These are phyloP conservation scores for Gossypium aridum DNA, from an alignment of 441 rosid species.

Conservation along the genomic window DNA sequence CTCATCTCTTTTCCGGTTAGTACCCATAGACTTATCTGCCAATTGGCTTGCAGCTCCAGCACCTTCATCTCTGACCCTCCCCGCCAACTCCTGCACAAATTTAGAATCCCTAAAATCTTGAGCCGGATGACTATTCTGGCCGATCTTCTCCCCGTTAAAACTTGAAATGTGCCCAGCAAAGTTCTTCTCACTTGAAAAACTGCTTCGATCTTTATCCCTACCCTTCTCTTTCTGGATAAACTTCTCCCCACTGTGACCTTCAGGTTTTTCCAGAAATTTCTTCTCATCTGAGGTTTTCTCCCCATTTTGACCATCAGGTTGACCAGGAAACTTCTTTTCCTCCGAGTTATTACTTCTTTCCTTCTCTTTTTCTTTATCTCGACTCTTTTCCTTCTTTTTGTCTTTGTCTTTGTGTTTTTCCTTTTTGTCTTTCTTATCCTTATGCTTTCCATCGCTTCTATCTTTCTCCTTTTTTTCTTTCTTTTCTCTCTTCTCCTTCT, in stretches of 20 bases:
- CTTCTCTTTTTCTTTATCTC: conserved; percentile 36
- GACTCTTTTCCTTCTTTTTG: conserved; percentile 35
- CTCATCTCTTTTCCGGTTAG: conserved; percentile 18
- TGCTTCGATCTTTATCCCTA: conserved; percentile 29
- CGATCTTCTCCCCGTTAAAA: conserved; percentile 23
- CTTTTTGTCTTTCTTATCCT: conserved; percentile 43
- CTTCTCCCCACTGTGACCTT: conserved; percentile 25
- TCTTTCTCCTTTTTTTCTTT: conserved; percentile 42
- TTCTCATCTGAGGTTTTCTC: conserved; percentile 26
- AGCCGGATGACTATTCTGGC: conserved; percentile 18
- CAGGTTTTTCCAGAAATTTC: conserved; percentile 17
- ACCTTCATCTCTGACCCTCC: conserved; percentile 30
- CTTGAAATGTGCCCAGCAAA: conserved; percentile 16
- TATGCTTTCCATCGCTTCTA: conserved; percentile 33
- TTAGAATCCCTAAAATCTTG: conserved; percentile 18
- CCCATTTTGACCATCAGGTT: conserved; percentile 21
- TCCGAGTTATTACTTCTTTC: conserved; percentile 21
- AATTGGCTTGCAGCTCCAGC: conserved; percentile 17
- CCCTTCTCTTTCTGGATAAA: conserved; percentile 20
- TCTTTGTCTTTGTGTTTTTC: conserved; percentile 33
- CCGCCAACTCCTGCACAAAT: conserved; percentile 26
- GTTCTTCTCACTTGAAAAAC: conserved; percentile 34
- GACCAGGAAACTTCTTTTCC: conserved; percentile 27
- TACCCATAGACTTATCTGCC: conserved; percentile 19
- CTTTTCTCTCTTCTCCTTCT: conserved; percentile 31